phyloP scores from a whole-genome alignment of 2,329 filamentous ascomycete genomes.

The Rugonectria rugulosa region DNA sequence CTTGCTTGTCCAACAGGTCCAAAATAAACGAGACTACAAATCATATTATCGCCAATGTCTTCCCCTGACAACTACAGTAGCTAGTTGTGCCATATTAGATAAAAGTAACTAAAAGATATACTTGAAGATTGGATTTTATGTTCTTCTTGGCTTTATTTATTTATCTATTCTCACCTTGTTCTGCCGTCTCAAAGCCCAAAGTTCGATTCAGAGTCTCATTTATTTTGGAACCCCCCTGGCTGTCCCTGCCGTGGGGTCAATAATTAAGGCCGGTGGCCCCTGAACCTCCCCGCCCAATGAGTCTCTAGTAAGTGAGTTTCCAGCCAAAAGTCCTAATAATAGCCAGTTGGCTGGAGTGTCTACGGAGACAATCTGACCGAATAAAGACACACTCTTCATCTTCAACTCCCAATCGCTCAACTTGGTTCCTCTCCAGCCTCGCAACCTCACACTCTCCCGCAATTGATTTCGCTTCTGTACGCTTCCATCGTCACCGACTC shows the following conservation, averaged over 20 bases:
- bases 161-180: too few relatives aligned
- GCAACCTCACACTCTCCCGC: neutral
- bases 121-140: too few relatives aligned
- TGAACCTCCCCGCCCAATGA: constrained; percentile 4
- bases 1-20: neutral
- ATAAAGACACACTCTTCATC: neutral
- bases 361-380: constrained; percentile 6
- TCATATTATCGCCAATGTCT: too few relatives aligned
- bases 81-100: too few relatives aligned
- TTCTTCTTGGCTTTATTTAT: too few relatives aligned
- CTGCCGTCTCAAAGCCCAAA: too few relatives aligned
- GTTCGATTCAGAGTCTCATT: too few relatives aligned
- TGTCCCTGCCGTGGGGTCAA: constrained; percentile 12
- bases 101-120: too few relatives aligned
- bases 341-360: constrained; percentile 1
- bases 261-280: neutral
- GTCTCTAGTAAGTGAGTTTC: constrained; percentile 1
- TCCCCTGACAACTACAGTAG: too few relatives aligned
- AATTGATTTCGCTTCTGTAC: neutral
- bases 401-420: constrained; percentile 1
- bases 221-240: too few relatives aligned
- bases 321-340: constrained; percentile 13
- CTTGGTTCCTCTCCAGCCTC: neutral
- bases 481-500: neutral
- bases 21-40: too few relatives aligned